Evolutionary conservation across 2,329 filamentous ascomycete genomes (phyloP).

Genomic region (Aspergillus persii): DNA sequence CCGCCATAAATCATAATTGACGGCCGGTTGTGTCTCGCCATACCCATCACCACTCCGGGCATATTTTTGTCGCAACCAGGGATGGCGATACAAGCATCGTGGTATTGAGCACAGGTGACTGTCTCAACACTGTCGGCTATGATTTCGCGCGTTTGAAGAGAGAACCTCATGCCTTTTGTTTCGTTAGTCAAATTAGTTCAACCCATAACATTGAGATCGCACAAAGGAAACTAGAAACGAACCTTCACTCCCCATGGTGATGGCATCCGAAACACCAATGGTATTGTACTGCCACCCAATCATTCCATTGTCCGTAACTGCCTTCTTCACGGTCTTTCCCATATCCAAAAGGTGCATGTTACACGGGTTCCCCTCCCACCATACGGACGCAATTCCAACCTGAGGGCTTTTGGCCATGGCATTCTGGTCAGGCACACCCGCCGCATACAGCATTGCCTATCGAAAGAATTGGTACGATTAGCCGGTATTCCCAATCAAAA

Average conservation of each 20-base stretch:
- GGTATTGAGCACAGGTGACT: slow-evolving; percentile 85
- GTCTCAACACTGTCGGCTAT: slow-evolving; percentile 95
- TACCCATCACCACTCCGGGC: slow-evolving; percentile 88
- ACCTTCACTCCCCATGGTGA: slow-evolving; percentile 95
- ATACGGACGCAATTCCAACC: slow-evolving; percentile 85
- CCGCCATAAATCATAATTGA: slow-evolving; percentile 96
- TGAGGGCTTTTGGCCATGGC: slow-evolving; percentile 90
- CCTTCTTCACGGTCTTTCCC: slow-evolving; percentile 80
- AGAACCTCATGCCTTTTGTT: slow-evolving; percentile 82
- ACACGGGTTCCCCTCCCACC: slow-evolving; percentile 98
- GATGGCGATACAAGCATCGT: slow-evolving; percentile 90
- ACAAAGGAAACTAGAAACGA: slow-evolving; percentile 19
- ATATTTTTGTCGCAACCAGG: slow-evolving; percentile 98
- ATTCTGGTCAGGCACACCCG: slow-evolving; percentile 77
- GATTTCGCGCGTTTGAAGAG: slow-evolving; percentile 83
- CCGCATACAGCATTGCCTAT: slow-evolving; percentile 91
- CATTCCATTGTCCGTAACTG: slow-evolving; percentile 79
- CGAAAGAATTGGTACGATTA: background rate
- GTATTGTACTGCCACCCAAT: slow-evolving; percentile 94
- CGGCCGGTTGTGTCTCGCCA: slow-evolving; percentile 85
- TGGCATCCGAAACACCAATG: slow-evolving; percentile 83
- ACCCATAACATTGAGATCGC: background rate
- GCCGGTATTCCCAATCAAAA: background rate
- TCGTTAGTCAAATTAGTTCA: slow-evolving; percentile 13
- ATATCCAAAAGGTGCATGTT: slow-evolving; percentile 79